A percentile compares a stretch with the other conserved stretches of the same genome.
Evolutionary conservation across 2,329 filamentous ascomycete genomes (phyloP).

Genomic region (Bretziella fagacearum): DNA sequence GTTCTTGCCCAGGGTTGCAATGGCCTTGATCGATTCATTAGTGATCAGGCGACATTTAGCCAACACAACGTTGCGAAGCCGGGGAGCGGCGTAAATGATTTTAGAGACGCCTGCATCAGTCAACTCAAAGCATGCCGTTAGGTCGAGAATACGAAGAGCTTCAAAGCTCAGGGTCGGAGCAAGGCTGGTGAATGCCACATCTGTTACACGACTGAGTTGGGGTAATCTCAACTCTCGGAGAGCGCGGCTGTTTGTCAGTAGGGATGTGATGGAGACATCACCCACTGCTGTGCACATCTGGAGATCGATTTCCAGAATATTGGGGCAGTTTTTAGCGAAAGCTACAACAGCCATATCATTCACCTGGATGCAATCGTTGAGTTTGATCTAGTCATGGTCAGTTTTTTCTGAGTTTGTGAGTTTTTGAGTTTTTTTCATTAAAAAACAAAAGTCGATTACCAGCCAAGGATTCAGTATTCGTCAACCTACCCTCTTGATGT

Average conservation of each 20-base stretch:
- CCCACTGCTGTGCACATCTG: conserved; percentile 70
- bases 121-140: conserved; percentile 73
- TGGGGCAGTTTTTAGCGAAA: conserved; percentile 74
- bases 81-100: conserved; percentile 72
- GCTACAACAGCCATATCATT: conserved; percentile 68
- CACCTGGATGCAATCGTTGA: conserved; percentile 79
- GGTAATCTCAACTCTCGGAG: conserved; percentile 82
- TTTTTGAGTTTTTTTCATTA: no score
- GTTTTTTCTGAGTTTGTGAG: no score
- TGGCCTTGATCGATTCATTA: conserved; percentile 71
- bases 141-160: conserved; percentile 77
- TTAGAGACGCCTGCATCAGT: conserved; percentile 76
- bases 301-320: conserved; percentile 91
- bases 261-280: conserved; percentile 64
- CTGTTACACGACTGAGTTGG: conserved; percentile 69
- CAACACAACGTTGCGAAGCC: conserved; percentile 79
- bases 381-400: conserved; percentile 49
- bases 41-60: conserved; percentile 91
- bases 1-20: conserved; percentile 83
- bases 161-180: conserved; percentile 57
- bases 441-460: no score
- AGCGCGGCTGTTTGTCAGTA: conserved; percentile 61
- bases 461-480: no score
- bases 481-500: conserved; percentile 66
- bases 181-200: conserved; percentile 71